Evolutionary conservation across 345 rosid species (phyloP), one percentile per base, ranked within the genome.

Genomic region (Firmiana major): DNA sequence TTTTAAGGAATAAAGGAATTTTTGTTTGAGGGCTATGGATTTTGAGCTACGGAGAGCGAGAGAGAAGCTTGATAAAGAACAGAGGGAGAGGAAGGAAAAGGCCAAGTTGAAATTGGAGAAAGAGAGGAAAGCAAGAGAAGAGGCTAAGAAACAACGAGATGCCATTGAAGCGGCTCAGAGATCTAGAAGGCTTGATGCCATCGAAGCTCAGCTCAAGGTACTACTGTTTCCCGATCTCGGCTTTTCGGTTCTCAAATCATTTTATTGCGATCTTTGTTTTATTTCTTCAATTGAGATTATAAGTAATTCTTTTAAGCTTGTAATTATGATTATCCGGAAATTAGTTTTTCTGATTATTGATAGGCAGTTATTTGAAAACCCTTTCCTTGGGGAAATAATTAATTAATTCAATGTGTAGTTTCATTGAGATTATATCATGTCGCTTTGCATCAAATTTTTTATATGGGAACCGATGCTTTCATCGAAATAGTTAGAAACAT

Each of bases 21-120:
- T 59, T 77, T 4, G 13, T 62, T 60, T 13, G 54, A 0, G 40
- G 3, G 73, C 62, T 77, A 91, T 91, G 99, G 99, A 97, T 88
- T 94, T 88, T 73, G 97, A 94, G 87, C 86, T 97, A 79, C 84
- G 98, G 81, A 90, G 95, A 53, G 97, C 96, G 76, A 89, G 90
- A 51, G 98, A 94, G 89, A 91, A 90, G 93, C 94, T 97, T 12
- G 93, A 94, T 76, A 92, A 79, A 79, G 99, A 97, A 69, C 98
- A 97, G 76, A 87, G 80, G 76, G 97, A 92, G 80, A 88, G 98
- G 80, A 97, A 97, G 58, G 87, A 88, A 60, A 90, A 74, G 59
- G 97, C 96, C n/a, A 89, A 85, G 79, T 84, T 87, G 31, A 92
- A 82, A 71, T 82, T 90, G 75, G 87, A 87, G 10, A 85, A 84